Base-by-base conservation (phyloP, 805 yeast species). In the Metschnikowia koreensis region DNA sequence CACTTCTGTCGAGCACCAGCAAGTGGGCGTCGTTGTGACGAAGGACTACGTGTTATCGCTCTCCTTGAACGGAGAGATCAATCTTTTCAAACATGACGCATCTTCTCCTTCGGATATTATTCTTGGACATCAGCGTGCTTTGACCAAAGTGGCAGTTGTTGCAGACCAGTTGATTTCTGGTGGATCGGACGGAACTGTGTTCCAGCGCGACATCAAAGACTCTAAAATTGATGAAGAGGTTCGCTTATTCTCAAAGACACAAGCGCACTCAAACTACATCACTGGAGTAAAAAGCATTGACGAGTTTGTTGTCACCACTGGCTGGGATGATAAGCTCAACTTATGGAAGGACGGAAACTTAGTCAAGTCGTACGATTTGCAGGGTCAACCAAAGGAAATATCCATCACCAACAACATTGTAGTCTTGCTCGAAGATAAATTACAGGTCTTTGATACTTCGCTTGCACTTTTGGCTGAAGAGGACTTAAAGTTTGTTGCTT, bases 291-390 rank as follows among this genome's bases (percentile, higher is more conserved):
- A 67, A 15, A 48, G 37, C 59, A 61, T 63, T 11, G 66, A 64
- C 0, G 61, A 66, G 0, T 48, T 69, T 7, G 61, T 82, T 16
- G 51, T 48, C 12, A 76, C 90, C n/a, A 74, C 82, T 17, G 96
- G 92, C 3, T 94, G 98, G 98, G 99, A 93, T 68, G 96, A 89
- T 63, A 81, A 81, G 12, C 61, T 91, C 43, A 81, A 79, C 62
- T 41, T 64, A 13, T 70, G 76, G 75, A 53, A 61, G 12, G 54
- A 54, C n/a, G 59, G 52, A 12, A 48, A 47, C 3, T 51, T 61
- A 39, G 49, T 47, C 15, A 33, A 46, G 9, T 34, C 60, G 2
- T 46, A 58, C 7, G 53, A 46, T 11, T 58, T 67, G 46, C 48
- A 58, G 1, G 60, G 62, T 15, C 79, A 74, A 58, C 77, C 79